These are phyloP conservation scores for Diospyros lotus DNA, from an alignment of 148 eudicot genomes.

Conservation along the genomic window DNA sequence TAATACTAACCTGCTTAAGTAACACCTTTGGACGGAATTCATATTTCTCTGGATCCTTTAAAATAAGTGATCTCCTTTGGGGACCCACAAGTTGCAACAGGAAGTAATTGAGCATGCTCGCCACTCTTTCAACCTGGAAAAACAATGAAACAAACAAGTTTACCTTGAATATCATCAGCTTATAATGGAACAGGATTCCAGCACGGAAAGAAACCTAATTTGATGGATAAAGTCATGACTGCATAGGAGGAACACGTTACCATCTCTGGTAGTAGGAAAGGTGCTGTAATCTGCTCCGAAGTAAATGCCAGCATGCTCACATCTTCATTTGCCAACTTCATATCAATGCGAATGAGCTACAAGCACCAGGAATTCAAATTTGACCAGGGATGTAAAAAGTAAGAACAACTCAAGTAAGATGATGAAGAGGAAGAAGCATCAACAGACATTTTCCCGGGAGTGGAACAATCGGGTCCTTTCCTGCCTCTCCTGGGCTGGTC, in stretches of 20 bases:
- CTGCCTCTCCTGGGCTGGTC: slow-evolving; percentile 95
- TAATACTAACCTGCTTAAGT: slow-evolving; percentile 74
- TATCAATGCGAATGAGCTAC: slow-evolving; percentile 88
- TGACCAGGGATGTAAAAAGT: not conserved
- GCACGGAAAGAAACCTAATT: not conserved
- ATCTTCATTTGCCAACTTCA: slow-evolving; percentile 98
- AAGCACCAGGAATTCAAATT: slow-evolving; percentile 17
- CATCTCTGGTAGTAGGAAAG: slow-evolving; percentile 94
- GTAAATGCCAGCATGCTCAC: slow-evolving; percentile 91
- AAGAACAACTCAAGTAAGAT: not conserved
- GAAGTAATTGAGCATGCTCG: slow-evolving; percentile 96
- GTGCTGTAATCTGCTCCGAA: slow-evolving; percentile 87
- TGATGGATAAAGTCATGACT: not conserved
- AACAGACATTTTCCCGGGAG: slow-evolving; percentile 80
- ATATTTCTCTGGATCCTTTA: slow-evolving; percentile 95
- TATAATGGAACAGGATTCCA: not conserved
- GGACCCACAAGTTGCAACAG: slow-evolving; percentile 95
- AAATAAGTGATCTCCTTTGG: slow-evolving; percentile 82
- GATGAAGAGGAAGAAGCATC: not conserved
- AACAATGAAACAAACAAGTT: slow-evolving; percentile 2
- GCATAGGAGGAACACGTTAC: slow-evolving; percentile 27
- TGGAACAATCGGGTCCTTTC: slow-evolving; percentile 93
- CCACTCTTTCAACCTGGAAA: slow-evolving; percentile 90
- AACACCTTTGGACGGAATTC: slow-evolving; percentile 90
- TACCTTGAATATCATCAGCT: not conserved